These are phyloP conservation scores for Neltuma alba DNA, from an alignment of 306 rosid species.

Conservation along the genomic window DNA sequence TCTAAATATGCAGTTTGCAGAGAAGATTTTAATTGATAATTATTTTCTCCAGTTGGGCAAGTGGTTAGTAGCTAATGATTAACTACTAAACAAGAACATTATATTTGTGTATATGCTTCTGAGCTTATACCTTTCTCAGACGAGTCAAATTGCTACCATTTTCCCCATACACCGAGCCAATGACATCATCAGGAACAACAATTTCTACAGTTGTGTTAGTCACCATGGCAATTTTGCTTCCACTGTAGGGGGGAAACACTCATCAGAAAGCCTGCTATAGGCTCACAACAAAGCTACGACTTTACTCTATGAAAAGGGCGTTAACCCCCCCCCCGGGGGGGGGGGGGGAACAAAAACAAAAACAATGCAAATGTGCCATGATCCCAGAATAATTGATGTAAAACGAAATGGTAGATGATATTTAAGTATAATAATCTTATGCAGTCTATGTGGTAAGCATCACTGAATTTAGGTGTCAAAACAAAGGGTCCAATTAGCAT, in stretches of 20 bases:
- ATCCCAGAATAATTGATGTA: conserved; percentile 11
- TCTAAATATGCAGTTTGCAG: background rate
- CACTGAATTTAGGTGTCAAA: conserved; percentile 18
- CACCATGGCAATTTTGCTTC: conserved; percentile 89
- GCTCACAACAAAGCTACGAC: background rate
- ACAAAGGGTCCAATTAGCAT: background rate
- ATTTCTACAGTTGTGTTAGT: conserved; percentile 93
- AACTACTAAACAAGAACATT: background rate
- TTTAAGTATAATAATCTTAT: conserved; percentile 5
- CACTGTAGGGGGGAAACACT: conserved; percentile 54
- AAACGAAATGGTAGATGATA: conserved; percentile 3
- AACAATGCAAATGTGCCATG: conserved; percentile 14
- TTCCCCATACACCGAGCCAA: conserved; percentile 88
- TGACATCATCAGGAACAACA: conserved; percentile 84
- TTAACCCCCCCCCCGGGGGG: no score
- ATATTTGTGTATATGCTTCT: background rate
- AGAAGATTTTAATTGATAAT: background rate
- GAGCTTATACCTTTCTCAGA: conserved; percentile 73
- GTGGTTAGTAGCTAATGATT: background rate
- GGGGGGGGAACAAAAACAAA: background rate
- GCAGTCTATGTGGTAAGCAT: background rate
- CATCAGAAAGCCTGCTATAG: conserved; percentile 10
- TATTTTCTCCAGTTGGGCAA: conserved; percentile 5
- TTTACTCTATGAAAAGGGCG: conserved; percentile 15
- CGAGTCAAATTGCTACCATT: conserved; percentile 86